A percentile compares a stretch with the other conserved stretches of the same genome.
Evolutionary conservation across 495 filamentous ascomycete species (phyloP).

Genomic region (Friedmanniomyces simplex): DNA sequence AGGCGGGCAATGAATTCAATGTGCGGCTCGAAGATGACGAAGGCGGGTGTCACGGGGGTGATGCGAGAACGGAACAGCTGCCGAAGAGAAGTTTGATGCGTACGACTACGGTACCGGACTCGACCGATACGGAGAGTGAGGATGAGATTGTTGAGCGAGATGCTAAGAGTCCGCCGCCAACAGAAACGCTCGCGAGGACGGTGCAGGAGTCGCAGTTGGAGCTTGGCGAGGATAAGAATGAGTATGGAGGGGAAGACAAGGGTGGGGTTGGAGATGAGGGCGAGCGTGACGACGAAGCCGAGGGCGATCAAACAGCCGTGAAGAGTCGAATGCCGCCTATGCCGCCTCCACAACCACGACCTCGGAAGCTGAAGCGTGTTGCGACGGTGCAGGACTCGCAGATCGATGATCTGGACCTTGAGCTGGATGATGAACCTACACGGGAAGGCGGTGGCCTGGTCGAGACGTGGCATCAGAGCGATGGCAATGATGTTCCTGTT

Average conservation of each 20-base stretch:
- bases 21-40: background rate
- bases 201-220: slow-evolving; percentile 9
- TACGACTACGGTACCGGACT: too few relatives aligned
- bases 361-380: background rate
- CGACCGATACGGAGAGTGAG: background rate
- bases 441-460: too few relatives aligned
- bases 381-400: slow-evolving; percentile 10
- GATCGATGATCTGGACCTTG: background rate
- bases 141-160: background rate
- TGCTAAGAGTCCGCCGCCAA: background rate
- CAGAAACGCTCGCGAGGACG: background rate
- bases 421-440: too few relatives aligned
- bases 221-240: too few relatives aligned
- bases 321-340: background rate
- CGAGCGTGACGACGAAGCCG: background rate
- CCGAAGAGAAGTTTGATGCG: background rate
- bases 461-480: too few relatives aligned
- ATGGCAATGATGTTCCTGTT: too few relatives aligned
- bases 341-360: background rate
- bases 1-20: background rate
- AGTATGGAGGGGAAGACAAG: background rate
- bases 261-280: background rate
- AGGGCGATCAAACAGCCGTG: background rate
- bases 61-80: background rate
- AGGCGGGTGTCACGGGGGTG: background rate